Percentiles rank a stretch among this genome's conserved stretches.
Conservation (phyloP, 148 eudicot genomes). For the Cornus florida region DNA sequence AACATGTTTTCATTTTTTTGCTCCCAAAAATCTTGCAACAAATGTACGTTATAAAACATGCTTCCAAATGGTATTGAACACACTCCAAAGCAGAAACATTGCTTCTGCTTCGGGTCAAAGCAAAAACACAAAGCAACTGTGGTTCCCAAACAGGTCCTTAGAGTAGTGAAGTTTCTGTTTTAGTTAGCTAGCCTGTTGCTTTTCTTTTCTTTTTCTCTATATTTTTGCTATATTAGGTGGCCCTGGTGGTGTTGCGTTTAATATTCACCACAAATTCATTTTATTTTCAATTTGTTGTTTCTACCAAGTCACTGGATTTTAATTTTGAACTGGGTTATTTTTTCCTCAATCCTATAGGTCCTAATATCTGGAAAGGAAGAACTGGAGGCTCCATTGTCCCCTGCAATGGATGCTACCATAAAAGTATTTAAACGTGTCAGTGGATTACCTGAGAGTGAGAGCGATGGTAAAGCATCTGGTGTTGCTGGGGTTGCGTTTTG, state of each 20-base stretch:
- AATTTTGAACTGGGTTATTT: not conserved
- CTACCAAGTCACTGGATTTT: not conserved
- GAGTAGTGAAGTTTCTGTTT: not conserved
- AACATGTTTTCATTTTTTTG: too few relatives aligned
- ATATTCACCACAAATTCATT: not conserved
- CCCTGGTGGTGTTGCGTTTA: not conserved
- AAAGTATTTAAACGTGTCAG: conserved; percentile 51
- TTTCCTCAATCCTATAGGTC: conserved; percentile 26
- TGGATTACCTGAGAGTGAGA: conserved; percentile 46
- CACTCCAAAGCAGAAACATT: too few relatives aligned
- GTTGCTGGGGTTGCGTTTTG: conserved; percentile 35
- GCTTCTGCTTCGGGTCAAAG: too few relatives aligned
- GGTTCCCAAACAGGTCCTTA: too few relatives aligned
- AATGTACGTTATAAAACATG: too few relatives aligned
- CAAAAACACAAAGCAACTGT: too few relatives aligned
- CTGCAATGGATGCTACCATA: conserved; percentile 61
- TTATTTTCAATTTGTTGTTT: not conserved
- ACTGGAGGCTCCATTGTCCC: conserved; percentile 40
- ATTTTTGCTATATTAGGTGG: not conserved
- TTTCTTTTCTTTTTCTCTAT: not conserved
- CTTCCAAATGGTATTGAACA: too few relatives aligned
- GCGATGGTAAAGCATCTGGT: conserved; percentile 18
- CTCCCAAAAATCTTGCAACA: too few relatives aligned
- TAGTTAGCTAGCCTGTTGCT: not conserved
- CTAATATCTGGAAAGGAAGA: conserved; percentile 57